Evolutionary conservation across 2,329 filamentous ascomycete species (phyloP).

Genomic region (Colletotrichum sp.): DNA sequence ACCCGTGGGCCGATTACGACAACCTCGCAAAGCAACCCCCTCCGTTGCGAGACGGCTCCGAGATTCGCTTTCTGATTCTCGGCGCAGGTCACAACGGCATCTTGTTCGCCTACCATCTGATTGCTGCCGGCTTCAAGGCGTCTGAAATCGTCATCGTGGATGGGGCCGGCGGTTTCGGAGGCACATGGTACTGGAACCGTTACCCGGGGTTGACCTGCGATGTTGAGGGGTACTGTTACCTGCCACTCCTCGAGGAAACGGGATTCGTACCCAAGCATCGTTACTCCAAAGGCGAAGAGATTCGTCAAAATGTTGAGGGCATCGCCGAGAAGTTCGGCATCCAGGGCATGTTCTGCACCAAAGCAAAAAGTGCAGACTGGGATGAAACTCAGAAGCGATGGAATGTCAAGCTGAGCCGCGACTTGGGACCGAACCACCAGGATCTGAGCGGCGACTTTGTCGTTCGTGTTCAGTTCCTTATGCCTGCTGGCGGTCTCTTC

Average conservation of each 20-base stretch:
- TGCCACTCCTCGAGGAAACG: constrained; percentile 15
- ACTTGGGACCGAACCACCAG: constrained; percentile 37
- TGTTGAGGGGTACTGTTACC: constrained; percentile 46
- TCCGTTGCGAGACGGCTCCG: background rate
- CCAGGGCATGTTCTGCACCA: constrained; percentile 44
- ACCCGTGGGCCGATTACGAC: background rate
- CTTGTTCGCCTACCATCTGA: background rate
- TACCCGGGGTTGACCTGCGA: constrained; percentile 60
- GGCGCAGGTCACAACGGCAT: background rate
- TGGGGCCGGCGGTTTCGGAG: constrained; percentile 47
- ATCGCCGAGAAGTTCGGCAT: constrained; percentile 48
- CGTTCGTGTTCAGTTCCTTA: constrained; percentile 42
- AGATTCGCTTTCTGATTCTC: background rate
- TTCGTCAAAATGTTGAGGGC: constrained; percentile 44
- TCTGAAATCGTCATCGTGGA: constrained; percentile 45
- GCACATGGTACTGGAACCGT: constrained; percentile 58
- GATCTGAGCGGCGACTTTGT: constrained; percentile 19
- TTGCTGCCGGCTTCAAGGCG: background rate
- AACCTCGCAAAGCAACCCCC: background rate
- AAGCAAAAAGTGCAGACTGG: constrained; percentile 47
- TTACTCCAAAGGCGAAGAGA: constrained; percentile 37
- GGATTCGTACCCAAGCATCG: constrained; percentile 23
- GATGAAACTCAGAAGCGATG: constrained; percentile 38
- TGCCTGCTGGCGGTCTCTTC: constrained; percentile 42
- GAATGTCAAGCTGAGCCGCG: constrained; percentile 24